A percentile compares a stretch with the other conserved stretches of the same genome.
phyloP scores from a whole-genome alignment of 495 filamentous ascomycete species.

The Cladorrhinum samala region DNA sequence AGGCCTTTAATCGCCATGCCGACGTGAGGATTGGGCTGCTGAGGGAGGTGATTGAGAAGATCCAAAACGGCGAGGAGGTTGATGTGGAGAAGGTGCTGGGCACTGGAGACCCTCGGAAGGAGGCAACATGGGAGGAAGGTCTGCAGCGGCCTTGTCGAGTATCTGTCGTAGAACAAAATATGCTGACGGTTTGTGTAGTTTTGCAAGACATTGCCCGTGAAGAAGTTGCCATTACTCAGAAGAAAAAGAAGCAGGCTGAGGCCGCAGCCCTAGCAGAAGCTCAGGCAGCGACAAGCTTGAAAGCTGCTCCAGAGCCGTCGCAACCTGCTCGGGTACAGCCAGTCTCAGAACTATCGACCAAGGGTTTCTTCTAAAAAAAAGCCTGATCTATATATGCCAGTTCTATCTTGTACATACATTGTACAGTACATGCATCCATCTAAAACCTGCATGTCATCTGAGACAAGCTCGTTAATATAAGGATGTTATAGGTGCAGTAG shows the following conservation, averaged over 20 bases:
- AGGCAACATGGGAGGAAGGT: conserved; percentile 88
- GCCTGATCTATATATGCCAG: neutral
- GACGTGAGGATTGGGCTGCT: conserved; percentile 74
- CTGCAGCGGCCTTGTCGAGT: conserved; percentile 13
- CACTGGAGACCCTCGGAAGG: conserved; percentile 66
- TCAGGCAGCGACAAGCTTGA: neutral
- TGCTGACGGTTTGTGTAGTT: conserved; percentile 41
- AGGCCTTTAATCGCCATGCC: conserved; percentile 62
- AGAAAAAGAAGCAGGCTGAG: conserved; percentile 23
- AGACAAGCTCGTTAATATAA: no score
- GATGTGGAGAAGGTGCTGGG: conserved; percentile 82
- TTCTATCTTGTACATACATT: neutral
- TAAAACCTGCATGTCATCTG: no score
- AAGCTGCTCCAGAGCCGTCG: conserved; percentile 2
- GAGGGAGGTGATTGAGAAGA: conserved; percentile 72
- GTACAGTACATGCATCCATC: neutral
- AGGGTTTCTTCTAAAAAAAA: conserved; percentile 38
- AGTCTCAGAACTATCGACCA: conserved; percentile 12
- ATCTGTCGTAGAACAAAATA: neutral
- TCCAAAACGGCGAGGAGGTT: conserved; percentile 81
- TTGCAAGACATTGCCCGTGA: conserved; percentile 76
- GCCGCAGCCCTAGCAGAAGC: conserved; percentile 4
- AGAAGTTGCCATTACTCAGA: conserved; percentile 58
- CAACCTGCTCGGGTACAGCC: conserved; percentile 5
- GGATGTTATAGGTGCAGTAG: neutral